A percentile compares a stretch with the other conserved stretches of the same genome.
phyloP scores from a whole-genome alignment of 2,329 filamentous ascomycete genomes.

The Ascochyta rabiei region DNA sequence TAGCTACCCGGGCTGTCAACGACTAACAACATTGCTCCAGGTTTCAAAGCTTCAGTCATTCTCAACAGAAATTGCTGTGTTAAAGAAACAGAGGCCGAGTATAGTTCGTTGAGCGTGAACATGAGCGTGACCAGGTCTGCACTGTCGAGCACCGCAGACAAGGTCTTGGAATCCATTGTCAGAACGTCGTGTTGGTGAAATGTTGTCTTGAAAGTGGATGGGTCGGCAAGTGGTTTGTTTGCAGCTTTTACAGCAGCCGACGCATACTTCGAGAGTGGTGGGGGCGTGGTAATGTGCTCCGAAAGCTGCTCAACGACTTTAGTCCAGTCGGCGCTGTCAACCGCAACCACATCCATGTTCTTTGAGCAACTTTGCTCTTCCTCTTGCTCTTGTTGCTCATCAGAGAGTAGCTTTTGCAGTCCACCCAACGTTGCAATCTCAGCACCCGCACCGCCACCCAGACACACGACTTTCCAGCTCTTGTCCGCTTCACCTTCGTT shows the following conservation, averaged over 20 bases:
- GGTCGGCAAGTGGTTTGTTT: conserved; percentile 46
- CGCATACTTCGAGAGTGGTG: conserved; percentile 55
- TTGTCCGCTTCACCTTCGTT: not conserved
- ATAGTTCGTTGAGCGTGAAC: conserved; percentile 96
- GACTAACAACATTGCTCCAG: conserved; percentile 75
- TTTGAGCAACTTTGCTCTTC: not conserved
- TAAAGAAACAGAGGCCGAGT: conserved; percentile 74
- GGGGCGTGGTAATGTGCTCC: conserved; percentile 59
- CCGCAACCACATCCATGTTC: conserved; percentile 60
- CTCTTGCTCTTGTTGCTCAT: conserved; percentile 1
- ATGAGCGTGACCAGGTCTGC: conserved; percentile 74
- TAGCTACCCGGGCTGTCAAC: conserved; percentile 95
- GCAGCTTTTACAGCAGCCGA: conserved; percentile 52
- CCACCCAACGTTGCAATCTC: conserved; percentile 70
- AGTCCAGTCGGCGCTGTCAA: conserved; percentile 84
- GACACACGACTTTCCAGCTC: conserved; percentile 56
- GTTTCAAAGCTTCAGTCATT: conserved; percentile 64
- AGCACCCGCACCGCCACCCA: conserved; percentile 70
- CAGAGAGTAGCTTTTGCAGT: conserved; percentile 51
- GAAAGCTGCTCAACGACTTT: conserved; percentile 66
- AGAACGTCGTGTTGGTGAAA: conserved; percentile 62
- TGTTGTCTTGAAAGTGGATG: conserved; percentile 40
- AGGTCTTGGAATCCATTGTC: conserved; percentile 42
- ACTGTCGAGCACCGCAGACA: conserved; percentile 40
- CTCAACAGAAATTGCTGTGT: conserved; percentile 78